Conservation (phyloP, 352 stramenopile species). For the Globisporangium middletonii region DNA sequence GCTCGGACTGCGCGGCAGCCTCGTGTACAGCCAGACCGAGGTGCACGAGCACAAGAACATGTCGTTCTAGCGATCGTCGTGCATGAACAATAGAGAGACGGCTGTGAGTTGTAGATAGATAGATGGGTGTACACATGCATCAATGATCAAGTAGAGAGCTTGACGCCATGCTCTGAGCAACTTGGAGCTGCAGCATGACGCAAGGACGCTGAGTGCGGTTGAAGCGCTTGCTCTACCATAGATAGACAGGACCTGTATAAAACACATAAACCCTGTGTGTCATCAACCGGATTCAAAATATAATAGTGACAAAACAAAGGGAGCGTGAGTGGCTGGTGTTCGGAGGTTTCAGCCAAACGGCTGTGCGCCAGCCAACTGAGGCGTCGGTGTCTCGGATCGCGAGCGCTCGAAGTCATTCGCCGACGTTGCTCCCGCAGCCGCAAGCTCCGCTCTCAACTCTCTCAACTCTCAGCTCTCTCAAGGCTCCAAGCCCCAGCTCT, state of each 20-base stretch:
- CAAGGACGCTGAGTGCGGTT: no score
- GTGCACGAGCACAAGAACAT: constrained; percentile 79
- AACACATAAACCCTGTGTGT: not conserved
- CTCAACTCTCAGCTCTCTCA: not conserved
- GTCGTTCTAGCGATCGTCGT: constrained; percentile 44
- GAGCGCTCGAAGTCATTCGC: not conserved
- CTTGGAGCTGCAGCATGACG: no score
- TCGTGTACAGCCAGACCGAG: constrained; percentile 68
- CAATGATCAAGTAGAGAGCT: no score
- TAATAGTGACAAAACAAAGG: not conserved
- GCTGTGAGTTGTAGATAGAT: no score
- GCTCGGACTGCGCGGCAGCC: constrained; percentile 35
- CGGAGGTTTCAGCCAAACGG: not conserved
- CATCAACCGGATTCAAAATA: not conserved
- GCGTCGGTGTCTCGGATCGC: not conserved
- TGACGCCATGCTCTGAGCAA: no score
- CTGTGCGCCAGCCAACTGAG: not conserved
- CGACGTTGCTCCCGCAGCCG: constrained; percentile 5
- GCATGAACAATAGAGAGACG: constrained; percentile 1
- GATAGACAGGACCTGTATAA: no score
- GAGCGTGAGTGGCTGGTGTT: not conserved
- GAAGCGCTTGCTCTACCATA: no score
- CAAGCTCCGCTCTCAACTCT: not conserved
- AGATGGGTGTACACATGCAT: no score
- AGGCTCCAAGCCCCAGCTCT: not conserved